phyloP scores from a whole-genome alignment of 2,329 filamentous ascomycete genomes.

The Chaetomium strumarium region DNA sequence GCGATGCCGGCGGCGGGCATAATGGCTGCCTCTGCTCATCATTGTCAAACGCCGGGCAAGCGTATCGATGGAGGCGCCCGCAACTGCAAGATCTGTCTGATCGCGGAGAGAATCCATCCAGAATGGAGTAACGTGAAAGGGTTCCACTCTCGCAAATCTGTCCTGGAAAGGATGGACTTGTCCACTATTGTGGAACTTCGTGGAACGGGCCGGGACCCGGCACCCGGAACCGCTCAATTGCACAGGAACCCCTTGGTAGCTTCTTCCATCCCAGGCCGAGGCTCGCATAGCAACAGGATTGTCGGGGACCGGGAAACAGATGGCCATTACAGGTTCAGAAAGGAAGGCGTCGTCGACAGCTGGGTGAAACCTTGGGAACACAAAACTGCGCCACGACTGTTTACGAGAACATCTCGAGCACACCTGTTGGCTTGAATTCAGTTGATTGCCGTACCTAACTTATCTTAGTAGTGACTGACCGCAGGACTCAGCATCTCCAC shows the following conservation, averaged over 20 bases:
- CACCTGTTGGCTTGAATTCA: too few relatives aligned
- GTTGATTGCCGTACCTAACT: too few relatives aligned
- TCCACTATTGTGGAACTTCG: not conserved
- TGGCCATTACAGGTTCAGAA: not conserved
- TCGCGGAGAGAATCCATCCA: not conserved
- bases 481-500: not conserved
- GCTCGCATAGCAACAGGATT: not conserved
- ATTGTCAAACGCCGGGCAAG: not conserved
- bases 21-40: not conserved
- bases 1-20: constrained; percentile 7
- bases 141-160: not conserved
- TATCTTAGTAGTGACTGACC: not conserved
- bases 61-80: not conserved
- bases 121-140: not conserved
- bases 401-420: not conserved
- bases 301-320: not conserved
- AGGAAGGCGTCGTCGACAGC: not conserved
- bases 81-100: constrained; percentile 8
- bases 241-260: not conserved
- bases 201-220: constrained; percentile 3
- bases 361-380: not conserved
- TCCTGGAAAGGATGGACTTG: not conserved
- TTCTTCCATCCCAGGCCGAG: not conserved
- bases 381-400: not conserved
- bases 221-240: not conserved